Conservation (phyloP, 2,329 filamentous ascomycete genomes). For the Bretziella fagacearum region DNA sequence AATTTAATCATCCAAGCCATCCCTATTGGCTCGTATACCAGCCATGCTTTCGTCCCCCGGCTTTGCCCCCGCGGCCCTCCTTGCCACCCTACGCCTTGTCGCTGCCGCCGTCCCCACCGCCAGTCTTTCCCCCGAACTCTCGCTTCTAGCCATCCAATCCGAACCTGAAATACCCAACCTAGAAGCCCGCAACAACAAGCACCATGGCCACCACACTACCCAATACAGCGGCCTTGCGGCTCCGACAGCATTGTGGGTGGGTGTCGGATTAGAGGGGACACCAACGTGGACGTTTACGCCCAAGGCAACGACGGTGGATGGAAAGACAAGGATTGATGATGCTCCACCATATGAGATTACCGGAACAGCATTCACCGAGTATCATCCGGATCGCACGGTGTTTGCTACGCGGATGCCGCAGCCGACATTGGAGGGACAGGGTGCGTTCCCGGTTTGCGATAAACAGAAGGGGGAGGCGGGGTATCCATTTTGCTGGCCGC, state of each 20-base stretch:
- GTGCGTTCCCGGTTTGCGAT: constrained; percentile 30
- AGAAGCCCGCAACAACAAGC: not conserved
- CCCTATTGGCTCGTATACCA: not conserved
- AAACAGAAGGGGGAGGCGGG: constrained; percentile 29
- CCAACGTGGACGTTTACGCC: constrained; percentile 33
- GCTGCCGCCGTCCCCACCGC: not conserved
- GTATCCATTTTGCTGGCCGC: constrained; percentile 37
- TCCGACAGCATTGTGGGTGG: constrained; percentile 34
- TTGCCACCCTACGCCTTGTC: not conserved
- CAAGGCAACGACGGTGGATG: constrained; percentile 28
- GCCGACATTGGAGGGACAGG: constrained; percentile 26
- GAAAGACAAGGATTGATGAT: constrained; percentile 25
- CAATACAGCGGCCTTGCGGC: constrained; percentile 17
- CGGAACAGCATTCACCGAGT: constrained; percentile 26
- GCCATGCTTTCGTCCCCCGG: not conserved
- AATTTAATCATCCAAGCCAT: too few relatives aligned
- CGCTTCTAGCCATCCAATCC: not conserved
- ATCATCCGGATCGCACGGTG: constrained; percentile 25
- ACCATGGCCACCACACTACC: not conserved
- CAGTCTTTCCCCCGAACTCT: not conserved
- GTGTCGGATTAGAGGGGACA: constrained; percentile 30
- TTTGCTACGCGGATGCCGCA: constrained; percentile 30
- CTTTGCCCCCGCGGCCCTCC: not conserved
- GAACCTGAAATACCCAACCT: not conserved
- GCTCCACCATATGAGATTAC: constrained; percentile 31